Base-by-base conservation (phyloP, 257 asterid species). In the Thymus mandschuricus region DNA sequence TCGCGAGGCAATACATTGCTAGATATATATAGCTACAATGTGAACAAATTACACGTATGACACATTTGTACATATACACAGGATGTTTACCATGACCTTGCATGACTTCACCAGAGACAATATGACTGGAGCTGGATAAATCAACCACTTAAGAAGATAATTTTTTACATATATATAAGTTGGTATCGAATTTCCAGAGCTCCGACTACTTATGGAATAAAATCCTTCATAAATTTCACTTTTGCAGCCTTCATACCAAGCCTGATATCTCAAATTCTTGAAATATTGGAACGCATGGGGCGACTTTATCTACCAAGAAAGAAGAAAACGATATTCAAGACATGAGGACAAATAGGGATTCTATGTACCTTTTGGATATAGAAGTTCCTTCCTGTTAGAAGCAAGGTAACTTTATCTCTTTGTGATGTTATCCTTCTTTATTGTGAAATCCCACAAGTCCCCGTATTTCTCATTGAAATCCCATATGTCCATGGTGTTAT, bases 391-490 rank as follows among this genome's bases (percentile, higher is more conserved):
- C 35, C 15, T 50, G 10, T 50, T 51, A 6, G 30, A 7, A 5
- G 57, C 2, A 51, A 4, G 3, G 21, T 52, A 58, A 7, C 35
- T 71, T 76, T 59, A 84, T 81, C 91, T 88, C 86, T 90, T 88
- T 64, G 73, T 76, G 49, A 90, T 90, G 64, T 86, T 86, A 13
- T 84, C 89, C 8, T 78, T 84, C 54, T 69, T 82, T 1, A 92
- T 60, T 3, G 97, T 92, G 83, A 92, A 90, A 80, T 92, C 98
- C 96, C 96, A 90, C 3, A 92, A 38, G 46, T 92, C 98, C 0
- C 92, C 94, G 57, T 89, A 92, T 64, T 92, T 92, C 86, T 89
- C 88, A 60, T 89, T 92, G 83, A 92, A 92, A 68, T 92, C 98
- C 97, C 98, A 92, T 12, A 86, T 84, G 68, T 88, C 88, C 98